phyloP scores from a whole-genome alignment of 2,329 filamentous ascomycete species.

The Emmonsiellopsis sp. region DNA sequence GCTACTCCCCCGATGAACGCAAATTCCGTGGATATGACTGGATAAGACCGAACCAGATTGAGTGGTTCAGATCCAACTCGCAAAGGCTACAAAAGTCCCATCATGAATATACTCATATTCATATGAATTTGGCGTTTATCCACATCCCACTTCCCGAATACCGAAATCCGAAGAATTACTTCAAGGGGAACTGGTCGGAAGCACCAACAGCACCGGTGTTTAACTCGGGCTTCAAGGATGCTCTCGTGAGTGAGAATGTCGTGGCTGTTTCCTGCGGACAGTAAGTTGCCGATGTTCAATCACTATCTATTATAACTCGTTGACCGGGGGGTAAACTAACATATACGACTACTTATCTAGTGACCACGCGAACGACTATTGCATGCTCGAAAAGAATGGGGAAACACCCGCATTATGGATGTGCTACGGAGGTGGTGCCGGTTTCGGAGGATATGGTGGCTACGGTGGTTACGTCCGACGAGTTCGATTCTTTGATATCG shows the following conservation, averaged over 20 bases:
- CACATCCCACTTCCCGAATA: slow-evolving; percentile 96
- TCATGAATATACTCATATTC: slow-evolving; percentile 76
- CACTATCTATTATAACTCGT: too few species aligned
- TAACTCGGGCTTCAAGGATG: slow-evolving; percentile 89
- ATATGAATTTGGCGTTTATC: slow-evolving; percentile 94
- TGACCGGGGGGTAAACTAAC: background rate
- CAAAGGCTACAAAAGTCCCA: slow-evolving; percentile 66
- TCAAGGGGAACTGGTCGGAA: slow-evolving; percentile 68
- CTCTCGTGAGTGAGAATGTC: slow-evolving; percentile 74
- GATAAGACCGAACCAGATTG: slow-evolving; percentile 88
- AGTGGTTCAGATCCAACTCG: slow-evolving; percentile 82
- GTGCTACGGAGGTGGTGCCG: slow-evolving; percentile 89
- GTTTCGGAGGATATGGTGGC: slow-evolving; percentile 90
- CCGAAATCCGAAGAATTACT: slow-evolving; percentile 47
- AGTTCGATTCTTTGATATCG: slow-evolving; percentile 82
- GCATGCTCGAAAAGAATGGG: slow-evolving; percentile 55
- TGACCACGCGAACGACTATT: slow-evolving; percentile 97
- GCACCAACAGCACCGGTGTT: slow-evolving; percentile 76
- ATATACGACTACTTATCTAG: slow-evolving; percentile 27
- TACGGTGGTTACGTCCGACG: slow-evolving; percentile 79
- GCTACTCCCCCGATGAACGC: slow-evolving; percentile 81
- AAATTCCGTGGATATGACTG: slow-evolving; percentile 93
- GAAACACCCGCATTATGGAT: slow-evolving; percentile 75
- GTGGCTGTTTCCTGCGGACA: slow-evolving; percentile 86
- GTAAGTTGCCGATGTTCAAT: slow-evolving; percentile 40